phyloP scores from a whole-genome alignment of 1,284 basidiomycete species.

The Melampsora americana region DNA sequence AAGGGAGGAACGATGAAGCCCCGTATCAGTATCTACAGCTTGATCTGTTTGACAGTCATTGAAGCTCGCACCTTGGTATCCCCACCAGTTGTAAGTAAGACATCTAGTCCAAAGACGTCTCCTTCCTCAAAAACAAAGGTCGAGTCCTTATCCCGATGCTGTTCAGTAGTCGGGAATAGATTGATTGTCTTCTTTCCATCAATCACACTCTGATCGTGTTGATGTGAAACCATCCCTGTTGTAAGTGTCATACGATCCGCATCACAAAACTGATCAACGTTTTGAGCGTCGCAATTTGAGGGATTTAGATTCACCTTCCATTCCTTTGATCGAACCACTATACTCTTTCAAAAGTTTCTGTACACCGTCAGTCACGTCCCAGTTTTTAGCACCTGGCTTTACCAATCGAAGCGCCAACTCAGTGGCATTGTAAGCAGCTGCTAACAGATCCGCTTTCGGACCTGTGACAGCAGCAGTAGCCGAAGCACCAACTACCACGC shows the following conservation, averaged over 20 bases:
- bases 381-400: slow-evolving; percentile 75
- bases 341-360: slow-evolving; percentile 62
- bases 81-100: slow-evolving; percentile 79
- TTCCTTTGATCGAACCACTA: slow-evolving; percentile 46
- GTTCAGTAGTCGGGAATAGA: slow-evolving; percentile 76
- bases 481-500: slow-evolving; percentile 73
- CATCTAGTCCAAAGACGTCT: slow-evolving; percentile 93
- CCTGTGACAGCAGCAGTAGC: slow-evolving; percentile 73
- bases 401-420: slow-evolving; percentile 67
- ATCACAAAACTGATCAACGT: neutral
- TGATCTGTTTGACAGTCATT: neutral
- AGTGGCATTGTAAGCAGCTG: slow-evolving; percentile 87
- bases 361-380: slow-evolving; percentile 85
- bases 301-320: slow-evolving; percentile 20
- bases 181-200: slow-evolving; percentile 96
- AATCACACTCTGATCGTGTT: slow-evolving; percentile 86
- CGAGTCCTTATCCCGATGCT: slow-evolving; percentile 76
- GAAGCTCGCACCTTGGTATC: slow-evolving; percentile 72
- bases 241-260: neutral
- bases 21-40: slow-evolving; percentile 5
- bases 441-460: slow-evolving; percentile 79
- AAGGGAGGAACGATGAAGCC: slow-evolving; percentile 46
- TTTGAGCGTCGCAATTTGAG: neutral
- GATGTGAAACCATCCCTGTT: slow-evolving; percentile 72
- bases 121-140: slow-evolving; percentile 80